Base-by-base conservation (phyloP, 345 rosid species). In the Lepidium didymum region DNA sequence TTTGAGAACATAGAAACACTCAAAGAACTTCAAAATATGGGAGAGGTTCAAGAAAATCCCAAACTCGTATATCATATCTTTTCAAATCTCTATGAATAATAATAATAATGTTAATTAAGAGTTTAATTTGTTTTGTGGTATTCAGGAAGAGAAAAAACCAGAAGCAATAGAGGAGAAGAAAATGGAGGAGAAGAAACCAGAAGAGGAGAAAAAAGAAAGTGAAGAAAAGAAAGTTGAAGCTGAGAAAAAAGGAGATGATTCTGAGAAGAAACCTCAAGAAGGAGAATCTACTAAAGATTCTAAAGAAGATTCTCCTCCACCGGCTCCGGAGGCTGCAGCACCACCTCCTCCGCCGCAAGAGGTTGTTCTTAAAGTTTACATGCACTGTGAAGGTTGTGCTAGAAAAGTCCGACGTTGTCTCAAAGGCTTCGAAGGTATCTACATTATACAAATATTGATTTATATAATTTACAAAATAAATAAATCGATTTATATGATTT, bases 301-400 rank as follows among this genome's bases (percentile, higher is more conserved):
- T 4, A 75, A 75, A 75, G 75, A 75, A 33, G 71, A 49, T 63
- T 49, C 79, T 63, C 67, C 78, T 6, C 64, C 78, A 12, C 4
- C 54, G 51, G 64, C 42, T 4, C 8, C 77, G 6, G 77, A 47
- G 45, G 54, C 66, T 49, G 81, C 89, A 5, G 67, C 85, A 5
- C 80, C 88, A 3, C 86, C 91, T 3, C 87, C 94, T 8, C 87
- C 89, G 10, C 86, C 91, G 0, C 87, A 72, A 53, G 99, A 95
- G 66, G 80, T 91, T 9, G 69, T 95, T 13, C 80, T 95, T 36
- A 85, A 78, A 66, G 97, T 91, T 9, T 89, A 79, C 90, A 95
- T 95, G 97, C 99, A 95, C 84, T 95, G 99, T 62, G 97, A 95
- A 81, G 99, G 97, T 10, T 95, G 99, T 64, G 97, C 99, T 51